Evolutionary conservation across 257 asterid genomes (phyloP).

Genomic region (Ligustrum vulgare): DNA sequence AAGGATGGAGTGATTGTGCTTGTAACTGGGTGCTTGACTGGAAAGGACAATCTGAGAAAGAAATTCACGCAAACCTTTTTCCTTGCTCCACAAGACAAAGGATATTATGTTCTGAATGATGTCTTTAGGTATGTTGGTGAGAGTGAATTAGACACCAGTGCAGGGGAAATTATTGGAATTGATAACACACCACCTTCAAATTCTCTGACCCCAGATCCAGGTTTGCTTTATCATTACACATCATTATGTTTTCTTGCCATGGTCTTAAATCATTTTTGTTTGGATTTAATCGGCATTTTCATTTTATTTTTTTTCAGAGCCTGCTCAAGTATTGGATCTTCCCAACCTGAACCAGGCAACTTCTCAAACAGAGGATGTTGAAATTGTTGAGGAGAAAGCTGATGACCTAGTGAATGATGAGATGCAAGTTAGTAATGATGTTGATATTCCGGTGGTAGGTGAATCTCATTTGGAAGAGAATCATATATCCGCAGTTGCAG

Average conservation of each 20-base stretch:
- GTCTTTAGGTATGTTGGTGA: conserved; percentile 70
- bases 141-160: conserved; percentile 40
- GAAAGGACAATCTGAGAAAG: conserved; percentile 61
- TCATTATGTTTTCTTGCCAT: neutral
- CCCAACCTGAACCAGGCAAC: conserved; percentile 41
- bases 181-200: conserved; percentile 39
- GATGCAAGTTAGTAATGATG: conserved; percentile 40
- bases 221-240: conserved; percentile 35
- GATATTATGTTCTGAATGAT: conserved; percentile 83
- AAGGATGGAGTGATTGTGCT: conserved; percentile 73
- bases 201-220: conserved; percentile 51
- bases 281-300: conserved; percentile 21
- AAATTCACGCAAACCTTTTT: conserved; percentile 83
- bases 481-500: conserved; percentile 35
- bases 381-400: conserved; percentile 40
- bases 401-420: conserved; percentile 46
- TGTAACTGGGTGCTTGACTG: conserved; percentile 93
- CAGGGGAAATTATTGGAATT: conserved; percentile 34
- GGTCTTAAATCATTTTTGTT: neutral
- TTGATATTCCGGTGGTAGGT: conserved; percentile 44
- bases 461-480: conserved; percentile 43
- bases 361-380: conserved; percentile 47
- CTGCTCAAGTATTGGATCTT: conserved; percentile 47
- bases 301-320: conserved; percentile 52
- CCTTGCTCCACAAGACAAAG: conserved; percentile 95